Percentiles rank a stretch among this genome's conserved stretches.
Conservation (phyloP, 345 rosid species). For the Arabis hirsuta region DNA sequence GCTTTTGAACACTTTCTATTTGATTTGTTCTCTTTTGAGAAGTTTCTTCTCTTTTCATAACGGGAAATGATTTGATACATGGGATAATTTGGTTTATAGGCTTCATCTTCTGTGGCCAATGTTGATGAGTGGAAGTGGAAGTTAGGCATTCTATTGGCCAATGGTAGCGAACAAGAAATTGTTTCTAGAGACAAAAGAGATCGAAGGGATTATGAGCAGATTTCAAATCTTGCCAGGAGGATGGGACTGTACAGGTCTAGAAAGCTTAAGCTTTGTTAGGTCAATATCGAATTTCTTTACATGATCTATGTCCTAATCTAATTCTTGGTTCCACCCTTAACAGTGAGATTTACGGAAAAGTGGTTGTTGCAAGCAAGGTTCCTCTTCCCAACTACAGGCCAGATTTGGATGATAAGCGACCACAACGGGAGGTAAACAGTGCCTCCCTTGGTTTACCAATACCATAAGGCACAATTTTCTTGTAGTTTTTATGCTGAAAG, state of each 20-base stretch:
- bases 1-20: background rate
- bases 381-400: constrained; percentile 98
- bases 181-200: constrained; percentile 90
- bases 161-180: constrained; percentile 80
- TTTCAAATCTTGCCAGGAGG: constrained; percentile 80
- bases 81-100: constrained; percentile 51
- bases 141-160: constrained; percentile 72
- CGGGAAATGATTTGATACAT: constrained; percentile 8
- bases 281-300: background rate
- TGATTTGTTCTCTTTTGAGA: background rate
- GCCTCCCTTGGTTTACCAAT: constrained; percentile 28
- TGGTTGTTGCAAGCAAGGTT: constrained; percentile 92
- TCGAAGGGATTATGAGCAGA: constrained; percentile 95
- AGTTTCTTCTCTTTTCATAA: background rate
- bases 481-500: constrained; percentile 24
- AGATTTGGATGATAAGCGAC: constrained; percentile 97
- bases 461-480: constrained; percentile 3
- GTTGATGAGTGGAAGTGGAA: constrained; percentile 99
- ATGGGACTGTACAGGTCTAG: constrained; percentile 88
- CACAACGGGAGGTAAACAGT: constrained; percentile 88
- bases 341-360: constrained; percentile 92
- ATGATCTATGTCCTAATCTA: background rate
- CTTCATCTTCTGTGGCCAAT: constrained; percentile 93
- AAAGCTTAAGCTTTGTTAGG: background rate
- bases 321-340: constrained; percentile 16